A percentile compares a stretch with the other conserved stretches of the same genome.
Conservation (phyloP, 2,329 filamentous ascomycete genomes). For the Penicillium sp. region DNA sequence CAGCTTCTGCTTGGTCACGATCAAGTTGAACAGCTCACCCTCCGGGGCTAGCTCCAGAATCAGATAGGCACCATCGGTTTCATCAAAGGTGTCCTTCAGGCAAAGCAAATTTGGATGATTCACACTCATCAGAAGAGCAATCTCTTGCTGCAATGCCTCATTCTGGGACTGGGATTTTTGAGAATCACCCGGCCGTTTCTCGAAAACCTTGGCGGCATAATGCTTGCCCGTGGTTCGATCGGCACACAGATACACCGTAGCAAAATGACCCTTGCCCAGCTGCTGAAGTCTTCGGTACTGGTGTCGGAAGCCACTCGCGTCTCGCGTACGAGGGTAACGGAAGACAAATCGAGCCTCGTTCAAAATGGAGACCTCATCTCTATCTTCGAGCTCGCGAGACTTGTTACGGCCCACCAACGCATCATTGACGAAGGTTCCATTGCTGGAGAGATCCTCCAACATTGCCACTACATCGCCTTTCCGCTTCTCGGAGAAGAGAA, state of each 20-base stretch:
- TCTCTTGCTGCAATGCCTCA: constrained; percentile 90
- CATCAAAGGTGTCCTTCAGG: constrained; percentile 92
- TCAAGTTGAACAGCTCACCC: constrained; percentile 94
- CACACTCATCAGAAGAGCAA: constrained; percentile 95
- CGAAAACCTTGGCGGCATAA: constrained; percentile 94
- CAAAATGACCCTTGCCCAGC: constrained; percentile 93
- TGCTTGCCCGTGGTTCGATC: constrained; percentile 81
- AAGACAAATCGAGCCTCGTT: constrained; percentile 88
- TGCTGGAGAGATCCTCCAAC: constrained; percentile 90
- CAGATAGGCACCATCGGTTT: constrained; percentile 85
- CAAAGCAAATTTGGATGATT: constrained; percentile 92
- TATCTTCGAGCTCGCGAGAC: constrained; percentile 81
- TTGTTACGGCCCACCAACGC: constrained; percentile 89
- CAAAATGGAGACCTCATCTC: constrained; percentile 87
- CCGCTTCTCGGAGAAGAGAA: constrained; percentile 59
- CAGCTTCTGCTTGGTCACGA: constrained; percentile 87
- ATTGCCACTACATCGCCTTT: constrained; percentile 67
- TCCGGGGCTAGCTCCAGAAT: constrained; percentile 88
- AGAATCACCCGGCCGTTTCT: constrained; percentile 78
- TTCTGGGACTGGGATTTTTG: constrained; percentile 73
- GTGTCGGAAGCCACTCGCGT: constrained; percentile 77
- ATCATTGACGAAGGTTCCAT: constrained; percentile 96
- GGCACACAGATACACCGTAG: constrained; percentile 86
- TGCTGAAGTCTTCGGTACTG: constrained; percentile 84
- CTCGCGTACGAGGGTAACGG: constrained; percentile 76